These are phyloP conservation scores for Boechera divaricarpa DNA, from an alignment of 345 rosid species.

Conservation along the genomic window DNA sequence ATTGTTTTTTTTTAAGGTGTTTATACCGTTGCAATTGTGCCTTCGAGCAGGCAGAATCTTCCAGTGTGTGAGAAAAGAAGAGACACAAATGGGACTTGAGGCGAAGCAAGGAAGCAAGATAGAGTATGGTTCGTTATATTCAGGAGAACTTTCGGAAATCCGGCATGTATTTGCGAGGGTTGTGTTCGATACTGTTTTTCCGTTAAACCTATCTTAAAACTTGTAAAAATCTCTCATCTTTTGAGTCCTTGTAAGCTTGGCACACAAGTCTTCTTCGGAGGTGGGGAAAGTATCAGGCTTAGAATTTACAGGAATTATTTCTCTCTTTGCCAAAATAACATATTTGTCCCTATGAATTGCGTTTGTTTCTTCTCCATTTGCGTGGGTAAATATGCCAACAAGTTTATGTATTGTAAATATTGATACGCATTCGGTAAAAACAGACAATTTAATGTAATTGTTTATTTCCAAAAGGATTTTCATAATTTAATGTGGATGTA, in stretches of 20 bases:
- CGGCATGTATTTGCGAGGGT: constrained; percentile 82
- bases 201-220: constrained; percentile 41
- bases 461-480: no score
- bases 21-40: constrained; percentile 60
- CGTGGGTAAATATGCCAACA: neutral
- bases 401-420: neutral
- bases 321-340: constrained; percentile 16
- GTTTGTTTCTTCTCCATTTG: no score
- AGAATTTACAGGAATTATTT: neutral
- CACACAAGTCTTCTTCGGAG: neutral
- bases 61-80: constrained; percentile 57
- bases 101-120: constrained; percentile 65
- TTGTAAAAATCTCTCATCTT: neutral
- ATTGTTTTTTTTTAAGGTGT: constrained; percentile 53
- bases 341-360: neutral
- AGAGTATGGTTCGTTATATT: constrained; percentile 57
- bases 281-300: neutral
- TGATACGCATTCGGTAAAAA: neutral
- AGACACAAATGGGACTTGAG: constrained; percentile 47
- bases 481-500: no score
- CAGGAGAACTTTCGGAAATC: constrained; percentile 60
- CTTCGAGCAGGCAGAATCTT: constrained; percentile 57
- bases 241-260: neutral
- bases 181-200: constrained; percentile 84
- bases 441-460: no score